Base-by-base conservation (phyloP, 805 yeast species). In the Hanseniaspora taiwanica region DNA sequence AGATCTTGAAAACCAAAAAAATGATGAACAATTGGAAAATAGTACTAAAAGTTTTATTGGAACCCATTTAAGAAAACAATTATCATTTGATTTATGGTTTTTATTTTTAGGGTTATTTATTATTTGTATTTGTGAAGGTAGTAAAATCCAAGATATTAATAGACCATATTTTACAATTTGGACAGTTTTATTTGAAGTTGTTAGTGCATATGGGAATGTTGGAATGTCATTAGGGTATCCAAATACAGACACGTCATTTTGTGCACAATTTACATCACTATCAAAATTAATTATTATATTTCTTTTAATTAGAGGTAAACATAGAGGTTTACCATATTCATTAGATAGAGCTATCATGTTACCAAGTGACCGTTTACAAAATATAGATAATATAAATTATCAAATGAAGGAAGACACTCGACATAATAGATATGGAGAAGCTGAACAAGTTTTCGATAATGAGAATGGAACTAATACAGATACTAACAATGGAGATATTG, bases 161-260 rank as follows among this genome's bases (percentile, higher is more conserved):
- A 45, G 55, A 14, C 67, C 68, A 10, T 56, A 68, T 6, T 84
- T 86, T 52, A 68, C 75, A 6, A 72, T 84, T 16, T 89, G 89
- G 58, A 64, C 72, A 4, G 65, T 83, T 2, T 61, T 91, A 51
- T 91, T 89, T 60, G 98, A 91, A 54, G 76, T 86, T 44, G 82
- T 85, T 5, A 80, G 94, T 48, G 97, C 97, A 0, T 93, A 91
- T 60, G 96, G 97, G 58, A 87, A 96, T 0, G 97, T 89, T 37
- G 98, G 98, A 0, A 60, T 91, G 45, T 82, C 95, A 4, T 59
- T 86, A 40, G 98, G 98, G 0, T 86, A 77, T 48, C 82, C 93
- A 0, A 63, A 63, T 36, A 64, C 72, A 2, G 64, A 71, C 45
- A 66, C 85, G 6, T 83, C 96, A 1, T 73, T 91, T 37, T 70